A percentile compares a stretch with the other conserved stretches of the same genome.
These are phyloP conservation scores for Penicillium antarcticum DNA, from an alignment of 495 filamentous ascomycete species.

Conservation along the genomic window DNA sequence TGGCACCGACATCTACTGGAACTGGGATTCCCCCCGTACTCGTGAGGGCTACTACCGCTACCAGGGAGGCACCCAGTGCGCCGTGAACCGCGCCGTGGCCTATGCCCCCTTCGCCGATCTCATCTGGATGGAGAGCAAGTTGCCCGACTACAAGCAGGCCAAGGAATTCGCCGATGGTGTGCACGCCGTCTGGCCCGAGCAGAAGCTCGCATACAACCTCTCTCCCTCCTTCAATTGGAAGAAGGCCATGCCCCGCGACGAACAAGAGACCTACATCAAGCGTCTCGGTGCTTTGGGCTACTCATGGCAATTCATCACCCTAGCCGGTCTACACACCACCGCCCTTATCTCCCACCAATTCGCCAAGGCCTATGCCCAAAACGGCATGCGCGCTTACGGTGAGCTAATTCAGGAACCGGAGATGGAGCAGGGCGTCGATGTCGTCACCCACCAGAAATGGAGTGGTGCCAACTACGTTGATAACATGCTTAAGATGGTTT, in stretches of 20 bases:
- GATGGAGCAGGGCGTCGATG: slow-evolving; percentile 85
- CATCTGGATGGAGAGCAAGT: slow-evolving; percentile 99
- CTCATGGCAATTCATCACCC: slow-evolving; percentile 99
- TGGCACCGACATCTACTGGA: slow-evolving; percentile 80
- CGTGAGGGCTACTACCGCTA: slow-evolving; percentile 94
- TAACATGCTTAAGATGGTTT: slow-evolving; percentile 95
- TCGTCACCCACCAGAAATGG: slow-evolving; percentile 99
- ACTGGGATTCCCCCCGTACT: slow-evolving; percentile 90
- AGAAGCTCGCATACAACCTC: slow-evolving; percentile 97
- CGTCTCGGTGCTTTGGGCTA: slow-evolving; percentile 85
- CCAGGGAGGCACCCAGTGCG: slow-evolving; percentile 85
- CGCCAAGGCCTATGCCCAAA: slow-evolving; percentile 71
- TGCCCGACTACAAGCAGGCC: slow-evolving; percentile 89
- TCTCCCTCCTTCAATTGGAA: slow-evolving; percentile 99
- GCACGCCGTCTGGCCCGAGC: slow-evolving; percentile 91
- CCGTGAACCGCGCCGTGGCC: slow-evolving; percentile 84
- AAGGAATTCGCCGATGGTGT: slow-evolving; percentile 93
- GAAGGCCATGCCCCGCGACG: slow-evolving; percentile 84
- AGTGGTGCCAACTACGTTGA: slow-evolving; percentile 91
- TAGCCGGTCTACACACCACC: slow-evolving; percentile 94
- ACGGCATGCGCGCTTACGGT: slow-evolving; percentile 95
- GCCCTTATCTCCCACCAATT: slow-evolving; percentile 88
- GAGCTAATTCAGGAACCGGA: slow-evolving; percentile 97
- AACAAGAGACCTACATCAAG: slow-evolving; percentile 96
- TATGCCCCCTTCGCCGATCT: slow-evolving; percentile 93